Base-by-base conservation (phyloP, 2,329 filamentous ascomycete species). In the Pseudopyricularia cyperi region DNA sequence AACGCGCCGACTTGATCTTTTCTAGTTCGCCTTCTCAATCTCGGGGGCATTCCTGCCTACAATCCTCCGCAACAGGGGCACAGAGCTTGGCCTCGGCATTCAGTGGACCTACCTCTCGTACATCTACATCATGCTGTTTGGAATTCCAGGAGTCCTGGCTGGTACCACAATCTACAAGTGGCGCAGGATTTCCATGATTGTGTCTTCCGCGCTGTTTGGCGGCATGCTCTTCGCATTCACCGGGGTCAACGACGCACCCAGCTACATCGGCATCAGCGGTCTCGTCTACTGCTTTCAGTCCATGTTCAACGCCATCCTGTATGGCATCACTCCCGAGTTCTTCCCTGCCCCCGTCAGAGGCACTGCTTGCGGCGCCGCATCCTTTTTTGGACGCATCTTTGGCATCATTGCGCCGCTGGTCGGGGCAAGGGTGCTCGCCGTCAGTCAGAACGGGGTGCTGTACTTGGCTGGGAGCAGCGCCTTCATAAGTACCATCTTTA, bases 341-440 rank as follows among this genome's bases (percentile, higher is more conserved):
- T 76, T 76, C 55, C 71, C 73, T 0, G 72, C 74, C 3, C 68
- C 70, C 0, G 69, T 77, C 15, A 61, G 73, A 34, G 75, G 73
- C 4, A 77, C 72, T 1, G 66, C 78, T 0, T 75, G 73, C 57
- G 78, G 79, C 0, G 55, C 80, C 12, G 75, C 77, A 2, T 75
- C 73, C 54, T 81, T 79, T 58, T 80, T 75, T 75, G 78, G 78
- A 1, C 62, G 78, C 2, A 52, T 81, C 24, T 78, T 78, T 56
- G 73, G 75, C 9, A 80, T 82, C 46, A 69, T 81, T 15, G 76
- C 74, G 35, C 78, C 78, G 0, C 58, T 80, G 35, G 76, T 77
- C 51, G 76, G 74, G 4, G 37, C 37, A 11, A 19, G 37, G n/a
- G 37, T 42, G n/a, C 12, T 42, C 7, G 37, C 37, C 4, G 37